These are phyloP conservation scores for Microcyclospora tardicrescens DNA, from an alignment of 2,329 filamentous ascomycete species.

Conservation along the genomic window DNA sequence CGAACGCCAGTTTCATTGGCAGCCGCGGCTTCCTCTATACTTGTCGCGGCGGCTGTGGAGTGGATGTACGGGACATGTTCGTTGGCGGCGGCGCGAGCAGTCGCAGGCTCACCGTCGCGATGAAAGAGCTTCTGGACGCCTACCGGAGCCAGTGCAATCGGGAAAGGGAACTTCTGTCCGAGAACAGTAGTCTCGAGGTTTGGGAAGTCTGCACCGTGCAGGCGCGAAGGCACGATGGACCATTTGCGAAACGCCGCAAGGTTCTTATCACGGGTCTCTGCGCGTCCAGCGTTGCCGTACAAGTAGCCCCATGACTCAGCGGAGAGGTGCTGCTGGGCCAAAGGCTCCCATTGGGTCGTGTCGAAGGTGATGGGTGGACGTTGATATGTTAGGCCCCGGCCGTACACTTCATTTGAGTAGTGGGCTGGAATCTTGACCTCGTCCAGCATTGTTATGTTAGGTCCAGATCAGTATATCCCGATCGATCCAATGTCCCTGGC, in stretches of 20 bases:
- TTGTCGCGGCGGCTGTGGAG: constrained; percentile 49
- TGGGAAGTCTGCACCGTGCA: constrained; percentile 6
- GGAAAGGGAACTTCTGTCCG: constrained; percentile 20
- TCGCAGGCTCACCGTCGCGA: constrained; percentile 48
- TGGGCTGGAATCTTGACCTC: too few relatives aligned
- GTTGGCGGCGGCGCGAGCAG: constrained; percentile 47
- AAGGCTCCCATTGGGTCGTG: constrained; percentile 15
- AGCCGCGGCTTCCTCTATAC: constrained; percentile 53
- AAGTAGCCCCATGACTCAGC: constrained; percentile 24
- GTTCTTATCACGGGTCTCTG: constrained; percentile 21
- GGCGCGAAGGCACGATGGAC: constrained; percentile 8
- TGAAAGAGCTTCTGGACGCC: constrained; percentile 57
- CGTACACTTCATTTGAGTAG: too few relatives aligned
- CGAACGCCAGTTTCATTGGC: constrained; percentile 40
- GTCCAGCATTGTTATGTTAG: too few relatives aligned
- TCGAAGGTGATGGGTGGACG: constrained; percentile 24
- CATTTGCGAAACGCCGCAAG: constrained; percentile 4
- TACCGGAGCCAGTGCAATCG: constrained; percentile 52
- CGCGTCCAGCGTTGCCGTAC: constrained; percentile 21
- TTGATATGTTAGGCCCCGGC: constrained; percentile 21
- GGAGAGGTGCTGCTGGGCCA: constrained; percentile 18
- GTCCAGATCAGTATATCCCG: too few relatives aligned
- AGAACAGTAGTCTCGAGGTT: constrained; percentile 11
- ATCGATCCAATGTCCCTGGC: too few relatives aligned
- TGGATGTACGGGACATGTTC: constrained; percentile 53